Percentiles rank a stretch among this genome's conserved stretches.
Conservation (phyloP, 1,284 basidiomycete genomes). For the Puccinia horiana region DNA sequence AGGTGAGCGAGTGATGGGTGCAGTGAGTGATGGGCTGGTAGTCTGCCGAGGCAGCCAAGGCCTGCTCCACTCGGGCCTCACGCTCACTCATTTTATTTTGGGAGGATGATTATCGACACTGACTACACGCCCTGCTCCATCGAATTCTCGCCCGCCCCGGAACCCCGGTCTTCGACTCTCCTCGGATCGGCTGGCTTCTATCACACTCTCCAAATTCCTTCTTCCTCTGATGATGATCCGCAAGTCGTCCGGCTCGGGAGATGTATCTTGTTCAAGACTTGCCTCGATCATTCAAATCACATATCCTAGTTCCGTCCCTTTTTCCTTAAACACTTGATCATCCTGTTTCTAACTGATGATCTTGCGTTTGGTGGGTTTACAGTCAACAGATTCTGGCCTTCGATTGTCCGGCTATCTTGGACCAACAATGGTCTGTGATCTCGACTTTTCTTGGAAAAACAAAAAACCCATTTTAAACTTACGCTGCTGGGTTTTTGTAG, state of each 20-base stretch:
- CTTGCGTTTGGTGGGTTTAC: too few relatives aligned
- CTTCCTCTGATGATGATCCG: too few relatives aligned
- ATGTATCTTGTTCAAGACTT: conserved; percentile 21
- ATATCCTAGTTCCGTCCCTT: conserved; percentile 5
- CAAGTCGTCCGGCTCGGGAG: conserved; percentile 10
- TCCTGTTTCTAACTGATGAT: not conserved
- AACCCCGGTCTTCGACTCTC: not conserved
- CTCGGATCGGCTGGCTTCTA: conserved; percentile 34
- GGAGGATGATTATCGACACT: conserved; percentile 1
- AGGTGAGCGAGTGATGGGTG: not conserved
- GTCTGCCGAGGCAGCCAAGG: not conserved
- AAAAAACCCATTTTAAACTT: too few relatives aligned
- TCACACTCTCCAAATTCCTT: conserved; percentile 32
- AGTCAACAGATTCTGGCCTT: conserved; percentile 69
- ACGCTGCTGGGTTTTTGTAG: not conserved
- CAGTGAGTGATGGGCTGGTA: not conserved
- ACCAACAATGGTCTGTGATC: conserved; percentile 78
- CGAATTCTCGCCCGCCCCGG: conserved; percentile 39
- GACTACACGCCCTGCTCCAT: conserved; percentile 23
- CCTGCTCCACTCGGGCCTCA: not conserved
- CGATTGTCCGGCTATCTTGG: conserved; percentile 77
- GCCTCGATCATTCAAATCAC: not conserved
- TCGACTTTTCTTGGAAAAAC: not conserved
- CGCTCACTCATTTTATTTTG: not conserved
- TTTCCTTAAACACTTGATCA: not conserved